Base-by-base conservation (phyloP, 805 yeast genomes). In the Candida patagonica region DNA sequence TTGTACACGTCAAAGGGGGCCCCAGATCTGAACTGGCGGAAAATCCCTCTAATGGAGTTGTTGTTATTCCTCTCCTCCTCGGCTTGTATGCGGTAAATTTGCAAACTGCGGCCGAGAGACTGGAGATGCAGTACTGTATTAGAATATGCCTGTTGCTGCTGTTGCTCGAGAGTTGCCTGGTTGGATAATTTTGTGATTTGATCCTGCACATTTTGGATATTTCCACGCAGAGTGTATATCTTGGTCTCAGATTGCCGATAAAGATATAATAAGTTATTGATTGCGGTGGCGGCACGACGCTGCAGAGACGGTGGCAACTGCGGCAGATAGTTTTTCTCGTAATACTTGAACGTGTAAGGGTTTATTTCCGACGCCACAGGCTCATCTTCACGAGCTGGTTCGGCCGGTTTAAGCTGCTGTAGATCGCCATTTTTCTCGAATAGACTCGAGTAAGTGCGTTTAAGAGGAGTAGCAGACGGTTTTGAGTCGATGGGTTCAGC, bases 371-470 rank as follows among this genome's bases (percentile, higher is more conserved):
- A n/a, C 7, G 13, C 24, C 10, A 20, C 24, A 20, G 35, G 17
- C 16, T 31, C 19, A 10, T 19, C 16, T 19, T 33, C 37, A 13
- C 16, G 16, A 12, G 16, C 16, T 4, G 15, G 15, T 20, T 35
- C 40, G 5, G 30, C 26, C 13, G 34, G 29, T 10, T 40, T 33
- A n/a, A n/a, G n/a, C n/a, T n/a, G n/a, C n/a, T n/a, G n/a, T n/a
- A n/a, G n/a, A 10, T 5, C 19, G 21, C 16, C 22, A 5, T 26
- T 7, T 10, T 17, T 23, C 26, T 34, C 39, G 22, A 40, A 40
- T 22, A 40, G 22, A 21, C 26, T 27, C 4, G 41, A 38, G 23
- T 38, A 38, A 6, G 41, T 13, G 9, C 41, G 20, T 30, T 38
- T 40, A 3, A 33, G 9, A 20, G 35, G 21, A 8, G 35, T 13